phyloP scores from a whole-genome alignment of 2,329 filamentous ascomycete species.

The Eurotiales sp. region DNA sequence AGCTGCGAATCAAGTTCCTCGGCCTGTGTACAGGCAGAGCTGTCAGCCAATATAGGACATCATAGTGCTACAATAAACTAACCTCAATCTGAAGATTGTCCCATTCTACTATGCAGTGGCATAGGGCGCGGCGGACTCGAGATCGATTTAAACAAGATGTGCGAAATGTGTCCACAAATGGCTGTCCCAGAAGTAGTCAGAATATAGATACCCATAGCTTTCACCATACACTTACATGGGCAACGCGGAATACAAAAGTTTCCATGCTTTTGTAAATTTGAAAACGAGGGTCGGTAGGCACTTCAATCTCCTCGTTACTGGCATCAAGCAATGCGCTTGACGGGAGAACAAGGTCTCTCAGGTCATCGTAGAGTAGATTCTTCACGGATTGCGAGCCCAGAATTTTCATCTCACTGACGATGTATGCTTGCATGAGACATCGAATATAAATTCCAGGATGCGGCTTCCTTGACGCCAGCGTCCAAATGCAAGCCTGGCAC shows the following conservation, averaged over 20 bases:
- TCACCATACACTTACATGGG: constrained; percentile 34
- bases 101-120: constrained; percentile 78
- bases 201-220: not conserved
- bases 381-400: constrained; percentile 66
- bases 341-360: constrained; percentile 73
- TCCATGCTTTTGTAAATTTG: constrained; percentile 73
- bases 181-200: constrained; percentile 39
- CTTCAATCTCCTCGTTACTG: constrained; percentile 71
- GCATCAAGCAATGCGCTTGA: constrained; percentile 67
- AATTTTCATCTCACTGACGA: constrained; percentile 70
- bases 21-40: constrained; percentile 29
- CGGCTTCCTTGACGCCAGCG: constrained; percentile 73
- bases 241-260: constrained; percentile 54
- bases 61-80: constrained; percentile 1
- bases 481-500: constrained; percentile 65
- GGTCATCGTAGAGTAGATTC: constrained; percentile 74
- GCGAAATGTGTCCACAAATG: constrained; percentile 79
- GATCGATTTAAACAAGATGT: constrained; percentile 87
- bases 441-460: constrained; percentile 81
- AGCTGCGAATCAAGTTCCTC: constrained; percentile 71
- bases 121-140: constrained; percentile 82
- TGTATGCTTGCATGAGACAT: constrained; percentile 69
- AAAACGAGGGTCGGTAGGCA: constrained; percentile 68
- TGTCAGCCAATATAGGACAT: not conserved
- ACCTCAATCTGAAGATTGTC: constrained; percentile 78